Percentiles rank a stretch among this genome's conserved stretches.
These are phyloP conservation scores for Xylaria intraflava DNA, from an alignment of 495 filamentous ascomycete species.

Conservation along the genomic window DNA sequence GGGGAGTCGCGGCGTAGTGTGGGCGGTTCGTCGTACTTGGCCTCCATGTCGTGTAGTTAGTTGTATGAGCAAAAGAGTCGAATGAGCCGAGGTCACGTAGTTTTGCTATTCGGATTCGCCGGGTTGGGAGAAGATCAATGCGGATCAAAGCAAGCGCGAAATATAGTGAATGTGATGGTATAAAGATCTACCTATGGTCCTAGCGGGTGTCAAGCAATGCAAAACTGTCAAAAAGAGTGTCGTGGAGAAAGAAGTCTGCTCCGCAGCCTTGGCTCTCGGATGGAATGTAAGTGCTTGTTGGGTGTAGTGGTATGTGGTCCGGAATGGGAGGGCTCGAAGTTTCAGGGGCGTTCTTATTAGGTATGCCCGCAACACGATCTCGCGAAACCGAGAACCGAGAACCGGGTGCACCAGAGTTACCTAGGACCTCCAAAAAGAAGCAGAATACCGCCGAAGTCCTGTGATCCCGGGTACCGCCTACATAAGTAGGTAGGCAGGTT, in stretches of 20 bases:
- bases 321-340: neutral
- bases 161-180: neutral
- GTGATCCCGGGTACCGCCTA: too few relatives aligned
- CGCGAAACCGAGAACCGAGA: neutral
- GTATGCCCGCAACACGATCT: neutral
- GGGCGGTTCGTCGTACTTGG: conserved; percentile 28
- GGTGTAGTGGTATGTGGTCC: conserved; percentile 6
- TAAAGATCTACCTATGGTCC: neutral
- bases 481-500: too few relatives aligned
- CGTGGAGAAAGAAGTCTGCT: conserved; percentile 13
- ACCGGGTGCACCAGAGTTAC: too few relatives aligned
- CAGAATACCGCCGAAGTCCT: too few relatives aligned
- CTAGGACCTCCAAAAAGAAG: too few relatives aligned
- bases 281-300: conserved; percentile 11
- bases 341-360: neutral
- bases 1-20: conserved; percentile 45
- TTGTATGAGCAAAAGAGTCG: neutral
- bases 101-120: neutral
- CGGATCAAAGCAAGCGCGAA: neutral
- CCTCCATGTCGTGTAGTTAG: conserved; percentile 23
- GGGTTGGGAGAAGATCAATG: neutral
- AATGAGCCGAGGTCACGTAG: neutral
- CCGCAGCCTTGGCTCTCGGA: conserved; percentile 23
- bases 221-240: conserved; percentile 3
- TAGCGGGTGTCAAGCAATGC: neutral